A percentile compares a stretch with the other conserved stretches of the same genome.
phyloP scores from a whole-genome alignment of 129 eudicot genomes.

The Lonicera japonica region DNA sequence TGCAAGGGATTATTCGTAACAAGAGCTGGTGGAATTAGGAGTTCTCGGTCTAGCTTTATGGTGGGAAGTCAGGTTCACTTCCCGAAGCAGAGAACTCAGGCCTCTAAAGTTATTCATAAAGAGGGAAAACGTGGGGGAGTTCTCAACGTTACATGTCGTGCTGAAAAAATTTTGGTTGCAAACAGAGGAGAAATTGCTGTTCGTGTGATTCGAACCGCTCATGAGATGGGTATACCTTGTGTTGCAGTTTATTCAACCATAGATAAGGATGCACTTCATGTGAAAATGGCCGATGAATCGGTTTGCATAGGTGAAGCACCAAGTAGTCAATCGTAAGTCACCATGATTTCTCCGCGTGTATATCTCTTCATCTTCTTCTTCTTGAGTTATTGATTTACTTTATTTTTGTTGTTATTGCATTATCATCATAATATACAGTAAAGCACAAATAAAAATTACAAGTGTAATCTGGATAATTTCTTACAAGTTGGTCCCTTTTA shows the following conservation, averaged over 20 bases:
- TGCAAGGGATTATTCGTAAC: conserved; percentile 62
- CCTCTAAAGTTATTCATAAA: conserved; percentile 35
- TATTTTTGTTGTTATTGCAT: not conserved
- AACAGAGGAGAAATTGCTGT: conserved; percentile 99
- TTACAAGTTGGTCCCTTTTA: not conserved
- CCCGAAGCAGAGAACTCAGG: conserved; percentile 46
- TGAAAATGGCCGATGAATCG: conserved; percentile 92
- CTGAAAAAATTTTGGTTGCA: conserved; percentile 85
- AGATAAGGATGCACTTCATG: conserved; percentile 98
- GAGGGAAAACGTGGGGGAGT: conserved; percentile 57
- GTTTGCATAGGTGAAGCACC: conserved; percentile 99
- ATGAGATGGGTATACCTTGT: conserved; percentile 95
- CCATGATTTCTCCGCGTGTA: not conserved
- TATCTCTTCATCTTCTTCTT: not conserved
- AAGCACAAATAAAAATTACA: not conserved
- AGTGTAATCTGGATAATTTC: not conserved
- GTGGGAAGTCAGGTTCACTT: conserved; percentile 53
- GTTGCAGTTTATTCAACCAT: conserved; percentile 97
- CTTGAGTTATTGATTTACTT: not conserved
- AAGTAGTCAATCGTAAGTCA: conserved; percentile 95
- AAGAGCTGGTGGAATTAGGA: conserved; percentile 47
- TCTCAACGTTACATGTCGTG: conserved; percentile 50
- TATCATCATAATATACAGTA: not conserved
- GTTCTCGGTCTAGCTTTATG: conserved; percentile 67
- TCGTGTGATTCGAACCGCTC: conserved; percentile 95